These are phyloP conservation scores for Mrakia hoshinonis DNA, from an alignment of 768 basidiomycete genomes.

Conservation along the genomic window DNA sequence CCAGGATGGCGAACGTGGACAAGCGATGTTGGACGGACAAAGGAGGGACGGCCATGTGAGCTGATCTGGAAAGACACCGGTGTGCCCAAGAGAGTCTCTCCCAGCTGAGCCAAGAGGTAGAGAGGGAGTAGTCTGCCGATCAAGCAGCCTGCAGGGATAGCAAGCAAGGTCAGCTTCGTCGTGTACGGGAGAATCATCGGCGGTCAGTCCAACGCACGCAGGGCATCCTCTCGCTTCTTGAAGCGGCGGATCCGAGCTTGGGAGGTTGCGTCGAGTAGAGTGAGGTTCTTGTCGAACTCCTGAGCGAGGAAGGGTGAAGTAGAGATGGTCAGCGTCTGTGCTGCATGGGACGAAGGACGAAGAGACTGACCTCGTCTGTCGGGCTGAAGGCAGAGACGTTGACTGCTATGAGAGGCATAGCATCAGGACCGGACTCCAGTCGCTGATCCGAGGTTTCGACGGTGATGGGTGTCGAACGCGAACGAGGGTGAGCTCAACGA, in stretches of 20 bases:
- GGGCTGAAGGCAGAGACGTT: not conserved
- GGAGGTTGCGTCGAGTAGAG: not conserved
- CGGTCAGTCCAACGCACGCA: not conserved
- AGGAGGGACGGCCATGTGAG: not conserved
- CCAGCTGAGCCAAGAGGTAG: not conserved
- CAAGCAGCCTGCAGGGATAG: not conserved
- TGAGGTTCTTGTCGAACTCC: not conserved
- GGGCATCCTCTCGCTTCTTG: not conserved
- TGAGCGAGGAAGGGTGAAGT: not conserved
- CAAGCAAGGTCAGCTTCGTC: not conserved
- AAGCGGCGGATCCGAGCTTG: not conserved
- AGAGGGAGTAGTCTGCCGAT: not conserved
- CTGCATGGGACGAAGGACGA: not conserved
- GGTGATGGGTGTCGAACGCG: no score
- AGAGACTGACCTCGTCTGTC: not conserved
- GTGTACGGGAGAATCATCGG: no score
- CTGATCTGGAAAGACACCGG: not conserved
- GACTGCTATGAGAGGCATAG: not conserved
- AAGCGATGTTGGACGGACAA: slow-evolving; percentile 5
- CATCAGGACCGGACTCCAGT: not conserved
- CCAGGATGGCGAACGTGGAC: no score
- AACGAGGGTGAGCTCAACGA: no score
- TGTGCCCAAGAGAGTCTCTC: not conserved
- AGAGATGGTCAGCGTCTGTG: not conserved
- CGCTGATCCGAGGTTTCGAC: no score